Conservation (phyloP, 257 asterid genomes). For the Voacanga thouarsii region DNA sequence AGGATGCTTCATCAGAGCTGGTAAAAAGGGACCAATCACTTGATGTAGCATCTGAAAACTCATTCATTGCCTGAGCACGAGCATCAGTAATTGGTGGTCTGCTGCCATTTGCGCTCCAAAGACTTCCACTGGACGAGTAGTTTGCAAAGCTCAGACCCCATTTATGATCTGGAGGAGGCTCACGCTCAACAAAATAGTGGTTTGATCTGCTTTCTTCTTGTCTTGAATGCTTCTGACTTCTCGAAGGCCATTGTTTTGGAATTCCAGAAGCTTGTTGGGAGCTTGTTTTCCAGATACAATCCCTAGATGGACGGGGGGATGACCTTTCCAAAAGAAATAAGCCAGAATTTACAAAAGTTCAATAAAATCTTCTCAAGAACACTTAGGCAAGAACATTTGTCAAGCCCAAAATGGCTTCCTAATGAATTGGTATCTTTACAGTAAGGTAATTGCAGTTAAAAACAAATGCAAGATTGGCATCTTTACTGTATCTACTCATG, state of each 20-base stretch:
- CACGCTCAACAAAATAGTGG: slow-evolving; percentile 16
- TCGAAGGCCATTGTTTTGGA: slow-evolving; percentile 32
- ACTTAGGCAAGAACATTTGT: neutral
- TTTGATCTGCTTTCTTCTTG: slow-evolving; percentile 26
- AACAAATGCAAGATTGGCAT: neutral
- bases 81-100: slow-evolving; percentile 28
- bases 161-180: slow-evolving; percentile 25
- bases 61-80: slow-evolving; percentile 26
- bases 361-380: neutral
- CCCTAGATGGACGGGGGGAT: slow-evolving; percentile 48
- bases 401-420: neutral
- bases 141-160: slow-evolving; percentile 3
- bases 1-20: slow-evolving; percentile 81
- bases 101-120: slow-evolving; percentile 34
- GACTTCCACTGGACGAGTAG: slow-evolving; percentile 25
- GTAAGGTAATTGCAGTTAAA: neutral
- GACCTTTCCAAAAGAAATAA: slow-evolving; percentile 39
- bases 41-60: slow-evolving; percentile 54
- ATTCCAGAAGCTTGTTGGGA: slow-evolving; percentile 25
- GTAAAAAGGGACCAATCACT: slow-evolving; percentile 72
- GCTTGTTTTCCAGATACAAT: slow-evolving; percentile 28
- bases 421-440: neutral
- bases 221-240: slow-evolving; percentile 37
- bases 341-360: neutral
- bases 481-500: neutral